Evolutionary conservation across 495 filamentous ascomycete species (phyloP).

Genomic region (Physcia stellaris): DNA sequence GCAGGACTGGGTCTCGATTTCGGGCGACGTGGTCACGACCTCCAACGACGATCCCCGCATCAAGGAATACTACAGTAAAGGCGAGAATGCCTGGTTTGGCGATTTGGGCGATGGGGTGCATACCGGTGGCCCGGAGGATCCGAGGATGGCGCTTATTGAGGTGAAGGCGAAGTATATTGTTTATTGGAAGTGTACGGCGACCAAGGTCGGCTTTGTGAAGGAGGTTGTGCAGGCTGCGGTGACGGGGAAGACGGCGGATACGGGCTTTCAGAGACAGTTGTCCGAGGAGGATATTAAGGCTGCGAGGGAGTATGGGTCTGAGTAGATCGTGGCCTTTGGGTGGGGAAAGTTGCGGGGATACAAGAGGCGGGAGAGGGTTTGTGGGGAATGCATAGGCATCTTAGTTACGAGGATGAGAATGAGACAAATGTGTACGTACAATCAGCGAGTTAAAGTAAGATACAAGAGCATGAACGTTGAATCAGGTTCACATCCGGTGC

Average conservation of each 20-base stretch:
- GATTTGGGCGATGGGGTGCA: slow-evolving; percentile 31
- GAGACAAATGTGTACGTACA: no score
- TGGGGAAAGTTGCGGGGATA: no score
- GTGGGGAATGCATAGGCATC: no score
- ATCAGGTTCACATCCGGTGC: no score
- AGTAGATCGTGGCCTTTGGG: no score
- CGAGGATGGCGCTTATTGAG: slow-evolving; percentile 44
- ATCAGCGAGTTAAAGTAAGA: no score
- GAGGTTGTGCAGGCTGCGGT: slow-evolving; percentile 14
- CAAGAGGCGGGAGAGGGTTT: no score
- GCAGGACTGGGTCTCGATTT: slow-evolving; percentile 27
- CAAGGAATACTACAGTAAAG: slow-evolving; percentile 24
- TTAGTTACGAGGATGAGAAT: no score
- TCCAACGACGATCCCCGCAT: slow-evolving; percentile 25
- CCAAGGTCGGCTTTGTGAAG: slow-evolving; percentile 13
- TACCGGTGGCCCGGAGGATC: slow-evolving; percentile 24
- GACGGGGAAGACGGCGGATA: slow-evolving; percentile 16
- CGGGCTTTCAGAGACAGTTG: slow-evolving; percentile 13
- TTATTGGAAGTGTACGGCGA: slow-evolving; percentile 17
- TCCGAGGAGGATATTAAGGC: slow-evolving; percentile 12
- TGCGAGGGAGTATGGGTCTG: slow-evolving; percentile 8
- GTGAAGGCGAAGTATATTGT: slow-evolving; percentile 36
- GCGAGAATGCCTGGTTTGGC: slow-evolving; percentile 28
- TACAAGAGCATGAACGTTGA: no score
- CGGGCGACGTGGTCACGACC: slow-evolving; percentile 18